Percentiles rank a stretch among this genome's conserved stretches.
phyloP scores from a whole-genome alignment of 2,329 filamentous ascomycete genomes.

The Xylaria sp. region DNA sequence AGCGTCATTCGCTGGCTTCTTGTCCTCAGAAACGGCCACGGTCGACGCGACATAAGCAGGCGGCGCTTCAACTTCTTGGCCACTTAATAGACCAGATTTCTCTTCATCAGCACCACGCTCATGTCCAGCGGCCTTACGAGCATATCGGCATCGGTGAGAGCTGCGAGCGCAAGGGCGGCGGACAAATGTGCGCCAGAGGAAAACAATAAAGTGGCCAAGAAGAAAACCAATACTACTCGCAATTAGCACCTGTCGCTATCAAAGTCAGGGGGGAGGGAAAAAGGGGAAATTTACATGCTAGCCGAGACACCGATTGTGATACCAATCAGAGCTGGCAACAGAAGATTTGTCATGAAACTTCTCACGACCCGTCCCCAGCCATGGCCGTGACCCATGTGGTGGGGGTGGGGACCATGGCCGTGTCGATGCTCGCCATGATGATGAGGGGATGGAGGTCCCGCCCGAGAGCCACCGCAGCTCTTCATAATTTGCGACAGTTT shows the following conservation, averaged over 20 bases:
- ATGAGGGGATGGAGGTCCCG: slow-evolving; percentile 10
- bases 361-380: slow-evolving; percentile 56
- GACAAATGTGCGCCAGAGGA: slow-evolving; percentile 60
- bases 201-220: slow-evolving; percentile 65
- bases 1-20: slow-evolving; percentile 39
- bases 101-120: slow-evolving; percentile 52
- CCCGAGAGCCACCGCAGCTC: slow-evolving; percentile 44
- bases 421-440: slow-evolving; percentile 24
- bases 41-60: slow-evolving; percentile 40
- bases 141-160: slow-evolving; percentile 41
- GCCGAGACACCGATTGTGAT: slow-evolving; percentile 71
- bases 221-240: slow-evolving; percentile 64
- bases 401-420: slow-evolving; percentile 20
- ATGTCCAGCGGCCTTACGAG: slow-evolving; percentile 43
- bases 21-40: slow-evolving; percentile 31
- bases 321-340: slow-evolving; percentile 72
- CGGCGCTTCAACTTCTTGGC: slow-evolving; percentile 41
- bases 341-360: slow-evolving; percentile 64
- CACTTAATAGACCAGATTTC: slow-evolving; percentile 56
- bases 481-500: slow-evolving; percentile 17
- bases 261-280: background rate
- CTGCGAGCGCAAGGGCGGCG: slow-evolving; percentile 50
- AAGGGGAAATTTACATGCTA: slow-evolving; percentile 59
- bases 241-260: slow-evolving; percentile 36
- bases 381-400: slow-evolving; percentile 34